These are phyloP conservation scores for Ophiostoma australiae DNA, from an alignment of 2,329 filamentous ascomycete genomes.

Conservation along the genomic window DNA sequence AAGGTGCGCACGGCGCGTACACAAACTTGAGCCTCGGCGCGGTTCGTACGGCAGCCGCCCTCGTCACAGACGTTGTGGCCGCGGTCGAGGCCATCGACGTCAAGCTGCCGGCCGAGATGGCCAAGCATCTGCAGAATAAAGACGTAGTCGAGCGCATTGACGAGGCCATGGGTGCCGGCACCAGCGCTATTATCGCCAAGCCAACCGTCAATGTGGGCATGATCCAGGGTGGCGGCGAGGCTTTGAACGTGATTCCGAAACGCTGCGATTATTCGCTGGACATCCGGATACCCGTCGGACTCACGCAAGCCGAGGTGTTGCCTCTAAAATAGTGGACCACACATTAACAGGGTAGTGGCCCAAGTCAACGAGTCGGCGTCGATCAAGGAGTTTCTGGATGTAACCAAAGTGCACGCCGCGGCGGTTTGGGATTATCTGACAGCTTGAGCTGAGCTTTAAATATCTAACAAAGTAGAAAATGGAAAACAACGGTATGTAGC, in stretches of 20 bases:
- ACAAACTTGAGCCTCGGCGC: conserved; percentile 23
- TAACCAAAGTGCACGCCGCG: conserved; percentile 23
- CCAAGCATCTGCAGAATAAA: background rate
- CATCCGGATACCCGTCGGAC: background rate
- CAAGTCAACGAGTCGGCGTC: conserved; percentile 25
- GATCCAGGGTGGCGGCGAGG: conserved; percentile 20
- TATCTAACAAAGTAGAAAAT: background rate
- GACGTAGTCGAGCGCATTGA: conserved; percentile 18
- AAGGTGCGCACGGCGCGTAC: conserved; percentile 22
- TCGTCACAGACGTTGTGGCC: background rate
- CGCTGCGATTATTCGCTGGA: background rate
- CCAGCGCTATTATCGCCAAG: conserved; percentile 17
- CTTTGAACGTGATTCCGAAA: conserved; percentile 22
- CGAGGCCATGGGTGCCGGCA: conserved; percentile 23
- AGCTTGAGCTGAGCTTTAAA: background rate
- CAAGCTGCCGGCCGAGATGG: background rate
- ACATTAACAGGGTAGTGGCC: conserved; percentile 20
- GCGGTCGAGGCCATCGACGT: background rate
- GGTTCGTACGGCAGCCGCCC: conserved; percentile 15
- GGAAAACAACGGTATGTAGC: background rate
- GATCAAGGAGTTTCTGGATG: conserved; percentile 22
- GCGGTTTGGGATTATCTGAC: conserved; percentile 1
- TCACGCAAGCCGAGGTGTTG: background rate
- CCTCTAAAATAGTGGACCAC: background rate
- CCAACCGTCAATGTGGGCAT: conserved; percentile 25